Evolutionary conservation across 1,284 basidiomycete genomes (phyloP).

Genomic region (Termitomyces sp.): DNA sequence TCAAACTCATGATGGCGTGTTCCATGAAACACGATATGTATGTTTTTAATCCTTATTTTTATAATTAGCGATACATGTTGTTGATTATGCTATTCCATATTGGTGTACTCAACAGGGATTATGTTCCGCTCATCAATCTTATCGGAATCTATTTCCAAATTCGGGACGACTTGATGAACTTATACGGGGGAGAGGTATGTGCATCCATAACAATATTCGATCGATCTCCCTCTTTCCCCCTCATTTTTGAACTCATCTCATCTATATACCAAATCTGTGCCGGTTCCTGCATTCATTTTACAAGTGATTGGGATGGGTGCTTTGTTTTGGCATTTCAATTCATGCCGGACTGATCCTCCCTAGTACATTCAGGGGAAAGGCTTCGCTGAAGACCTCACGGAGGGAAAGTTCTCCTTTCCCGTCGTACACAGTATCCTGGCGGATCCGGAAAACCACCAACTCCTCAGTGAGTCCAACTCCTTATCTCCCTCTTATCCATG

Average conservation of each 20-base stretch:
- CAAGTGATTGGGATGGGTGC: no score
- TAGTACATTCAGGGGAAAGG: slow-evolving; percentile 91
- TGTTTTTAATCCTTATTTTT: slow-evolving; percentile 21
- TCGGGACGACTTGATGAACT: no score
- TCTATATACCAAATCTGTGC: not conserved
- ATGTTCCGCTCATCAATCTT: no score
- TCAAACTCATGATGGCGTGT: slow-evolving; percentile 96
- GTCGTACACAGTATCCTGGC: slow-evolving; percentile 85
- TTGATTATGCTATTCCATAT: not conserved
- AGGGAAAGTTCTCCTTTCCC: slow-evolving; percentile 96
- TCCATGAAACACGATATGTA: slow-evolving; percentile 53
- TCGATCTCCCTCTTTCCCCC: not conserved
- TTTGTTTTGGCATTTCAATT: no score
- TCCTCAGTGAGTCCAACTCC: slow-evolving; percentile 62
- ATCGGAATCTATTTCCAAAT: no score
- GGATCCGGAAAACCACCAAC: slow-evolving; percentile 66
- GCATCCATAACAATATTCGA: not conserved
- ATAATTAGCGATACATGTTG: no score
- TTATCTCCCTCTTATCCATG: not conserved
- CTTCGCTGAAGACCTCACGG: slow-evolving; percentile 90
- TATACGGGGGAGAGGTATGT: slow-evolving; percentile 24
- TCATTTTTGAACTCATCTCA: not conserved
- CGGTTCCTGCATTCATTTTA: no score
- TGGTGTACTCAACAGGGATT: slow-evolving; percentile 34
- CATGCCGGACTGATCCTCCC: no score